Evolutionary conservation across 1,139 yeast genomes (phyloP).

Genomic region (Debaryomyces subglobosus): DNA sequence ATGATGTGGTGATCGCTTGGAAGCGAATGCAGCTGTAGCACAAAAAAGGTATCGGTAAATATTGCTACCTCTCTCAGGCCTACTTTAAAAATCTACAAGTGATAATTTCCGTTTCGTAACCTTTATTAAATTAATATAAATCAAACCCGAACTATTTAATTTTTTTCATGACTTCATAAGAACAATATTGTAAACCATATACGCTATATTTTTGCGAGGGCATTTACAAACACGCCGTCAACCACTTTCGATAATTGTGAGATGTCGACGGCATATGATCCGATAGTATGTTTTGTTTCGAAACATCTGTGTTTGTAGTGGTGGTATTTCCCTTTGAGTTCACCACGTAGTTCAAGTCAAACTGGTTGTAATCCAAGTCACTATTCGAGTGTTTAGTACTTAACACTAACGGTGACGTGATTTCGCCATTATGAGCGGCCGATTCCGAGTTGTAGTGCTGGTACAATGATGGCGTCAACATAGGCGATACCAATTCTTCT

Average conservation of each 20-base stretch:
- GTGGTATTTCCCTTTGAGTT: constrained; percentile 24
- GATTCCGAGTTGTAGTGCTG: constrained; percentile 25
- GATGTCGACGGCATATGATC: constrained; percentile 36
- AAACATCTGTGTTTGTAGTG: constrained; percentile 11
- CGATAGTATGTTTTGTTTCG: constrained; percentile 11
- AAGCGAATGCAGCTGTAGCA: neutral
- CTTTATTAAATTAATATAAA: constrained; percentile 2
- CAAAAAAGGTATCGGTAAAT: neutral
- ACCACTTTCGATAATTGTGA: constrained; percentile 49
- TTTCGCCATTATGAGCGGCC: constrained; percentile 18
- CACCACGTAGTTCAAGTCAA: constrained; percentile 39
- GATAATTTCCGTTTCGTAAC: neutral
- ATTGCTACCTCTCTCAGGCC: neutral
- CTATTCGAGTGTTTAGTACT: constrained; percentile 13
- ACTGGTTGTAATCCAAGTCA: constrained; percentile 29
- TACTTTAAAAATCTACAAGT: neutral
- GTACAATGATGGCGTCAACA: constrained; percentile 39
- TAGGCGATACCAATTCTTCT: constrained; percentile 35
- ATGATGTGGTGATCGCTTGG: neutral
- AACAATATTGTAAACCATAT: neutral
- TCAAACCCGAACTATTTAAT: constrained; percentile 1
- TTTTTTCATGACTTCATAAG: constrained; percentile 7
- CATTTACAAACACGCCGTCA: constrained; percentile 34
- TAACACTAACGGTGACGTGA: constrained; percentile 25
- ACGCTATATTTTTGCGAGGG: neutral